phyloP scores from a whole-genome alignment of 1,284 basidiomycete species.

The Stereum hirsutum region DNA sequence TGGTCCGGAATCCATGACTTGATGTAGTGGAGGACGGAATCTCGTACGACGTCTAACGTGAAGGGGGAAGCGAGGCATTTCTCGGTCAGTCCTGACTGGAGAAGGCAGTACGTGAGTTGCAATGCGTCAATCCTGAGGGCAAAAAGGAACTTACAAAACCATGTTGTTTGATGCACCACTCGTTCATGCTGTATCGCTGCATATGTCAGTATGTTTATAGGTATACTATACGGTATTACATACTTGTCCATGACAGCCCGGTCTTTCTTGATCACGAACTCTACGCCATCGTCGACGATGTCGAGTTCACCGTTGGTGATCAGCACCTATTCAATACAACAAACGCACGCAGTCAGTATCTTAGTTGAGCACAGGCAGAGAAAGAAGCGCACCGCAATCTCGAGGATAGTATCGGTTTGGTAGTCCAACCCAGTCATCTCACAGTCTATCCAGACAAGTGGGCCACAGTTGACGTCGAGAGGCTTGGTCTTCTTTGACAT shows the following conservation, averaged over 20 bases:
- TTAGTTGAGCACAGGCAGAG: not conserved
- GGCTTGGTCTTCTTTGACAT: too few relatives aligned
- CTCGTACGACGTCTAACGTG: constrained; percentile 41
- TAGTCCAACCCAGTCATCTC: constrained; percentile 77
- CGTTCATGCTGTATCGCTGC: constrained; percentile 58
- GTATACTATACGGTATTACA: constrained; percentile 15
- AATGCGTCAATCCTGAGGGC: not conserved
- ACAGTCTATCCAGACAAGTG: constrained; percentile 84
- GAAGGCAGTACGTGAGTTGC: not conserved
- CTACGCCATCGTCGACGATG: constrained; percentile 64
- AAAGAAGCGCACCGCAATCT: constrained; percentile 40
- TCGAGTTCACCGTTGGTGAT: constrained; percentile 77
- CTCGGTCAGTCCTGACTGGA: constrained; percentile 63
- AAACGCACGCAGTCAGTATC: not conserved
- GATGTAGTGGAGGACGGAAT: constrained; percentile 58
- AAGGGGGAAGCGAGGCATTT: constrained; percentile 59
- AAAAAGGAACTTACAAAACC: constrained; percentile 35
- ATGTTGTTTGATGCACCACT: constrained; percentile 73
- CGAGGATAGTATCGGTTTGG: constrained; percentile 62
- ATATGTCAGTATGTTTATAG: not conserved
- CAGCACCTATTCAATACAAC: constrained; percentile 41
- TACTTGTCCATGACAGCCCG: constrained; percentile 56
- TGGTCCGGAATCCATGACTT: constrained; percentile 64
- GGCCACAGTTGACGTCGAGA: constrained; percentile 39
- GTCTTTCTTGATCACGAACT: constrained; percentile 62